Percentiles rank a stretch among this genome's conserved stretches.
Conservation (phyloP, 208 protist genomes). For the Crithidia fasciculata region DNA sequence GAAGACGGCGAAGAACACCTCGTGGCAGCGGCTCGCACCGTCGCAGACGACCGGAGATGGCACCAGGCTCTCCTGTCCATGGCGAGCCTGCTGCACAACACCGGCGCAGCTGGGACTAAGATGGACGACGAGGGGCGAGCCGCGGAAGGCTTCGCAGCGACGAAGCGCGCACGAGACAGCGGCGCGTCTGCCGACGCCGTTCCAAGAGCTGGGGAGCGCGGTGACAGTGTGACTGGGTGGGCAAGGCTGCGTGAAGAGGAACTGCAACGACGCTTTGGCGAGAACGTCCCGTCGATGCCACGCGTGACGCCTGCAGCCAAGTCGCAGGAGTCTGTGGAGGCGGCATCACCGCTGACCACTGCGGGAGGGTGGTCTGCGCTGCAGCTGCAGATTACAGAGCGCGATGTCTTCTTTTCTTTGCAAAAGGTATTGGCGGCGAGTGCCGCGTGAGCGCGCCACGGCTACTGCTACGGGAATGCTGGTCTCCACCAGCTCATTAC, state of each 20-base stretch:
- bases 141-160: neutral
- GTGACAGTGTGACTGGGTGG: slow-evolving; percentile 8
- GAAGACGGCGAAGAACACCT: neutral
- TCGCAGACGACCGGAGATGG: slow-evolving; percentile 23
- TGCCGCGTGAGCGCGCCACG: neutral
- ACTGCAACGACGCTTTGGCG: slow-evolving; percentile 14
- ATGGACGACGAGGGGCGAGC: neutral
- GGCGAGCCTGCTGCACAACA: neutral
- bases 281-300: neutral
- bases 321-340: neutral
- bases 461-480: no score
- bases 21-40: slow-evolving; percentile 18
- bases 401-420: slow-evolving; percentile 64
- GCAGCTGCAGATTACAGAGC: slow-evolving; percentile 39
- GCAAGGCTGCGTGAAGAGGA: slow-evolving; percentile 14
- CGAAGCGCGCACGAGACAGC: slow-evolving; percentile 8
- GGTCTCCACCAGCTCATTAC: no score
- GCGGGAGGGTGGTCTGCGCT: slow-evolving; percentile 5
- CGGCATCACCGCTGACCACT: neutral
- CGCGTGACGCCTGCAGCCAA: neutral
- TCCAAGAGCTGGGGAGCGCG: neutral
- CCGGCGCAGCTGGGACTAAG: no score
- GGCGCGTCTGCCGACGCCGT: neutral
- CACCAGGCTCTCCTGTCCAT: slow-evolving; percentile 21
- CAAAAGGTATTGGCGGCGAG: slow-evolving; percentile 20